Conservation (phyloP, 805 yeast genomes). For the Pichia californica region DNA sequence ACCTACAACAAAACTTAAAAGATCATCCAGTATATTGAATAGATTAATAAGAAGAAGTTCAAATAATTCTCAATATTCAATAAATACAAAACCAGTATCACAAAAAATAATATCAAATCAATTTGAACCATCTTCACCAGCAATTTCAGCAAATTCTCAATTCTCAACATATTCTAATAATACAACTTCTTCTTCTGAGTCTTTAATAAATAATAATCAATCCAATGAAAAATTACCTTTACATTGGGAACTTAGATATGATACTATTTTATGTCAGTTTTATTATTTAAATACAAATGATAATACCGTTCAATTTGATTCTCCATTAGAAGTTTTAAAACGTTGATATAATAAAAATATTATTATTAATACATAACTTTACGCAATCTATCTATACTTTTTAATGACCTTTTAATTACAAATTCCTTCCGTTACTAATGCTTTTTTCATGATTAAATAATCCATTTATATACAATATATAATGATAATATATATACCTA, state of each 20-base stretch:
- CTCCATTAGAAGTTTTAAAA: slow-evolving; percentile 36
- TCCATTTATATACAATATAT: too few species aligned
- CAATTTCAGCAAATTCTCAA: background rate
- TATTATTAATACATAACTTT: background rate
- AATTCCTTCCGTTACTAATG: too few species aligned
- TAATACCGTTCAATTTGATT: slow-evolving; percentile 36
- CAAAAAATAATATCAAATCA: too few species aligned
- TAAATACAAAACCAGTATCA: background rate
- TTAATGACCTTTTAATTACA: too few species aligned
- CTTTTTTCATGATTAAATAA: too few species aligned
- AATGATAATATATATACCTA: background rate
- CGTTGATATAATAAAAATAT: background rate
- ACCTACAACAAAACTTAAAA: background rate
- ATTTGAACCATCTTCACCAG: background rate
- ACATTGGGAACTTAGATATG: slow-evolving; percentile 33
- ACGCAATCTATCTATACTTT: background rate
- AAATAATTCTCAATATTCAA: too few species aligned
- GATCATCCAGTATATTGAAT: background rate
- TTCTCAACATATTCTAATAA: background rate
- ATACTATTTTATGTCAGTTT: slow-evolving; percentile 33
- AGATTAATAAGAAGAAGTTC: background rate
- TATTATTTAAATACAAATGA: slow-evolving; percentile 34
- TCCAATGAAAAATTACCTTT: slow-evolving; percentile 20
- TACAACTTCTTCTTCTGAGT: background rate
- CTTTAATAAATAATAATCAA: too few species aligned